Evolutionary conservation across 768 basidiomycete genomes (phyloP), one percentile per base, ranked within the genome.

Genomic region (Russula brevipes): DNA sequence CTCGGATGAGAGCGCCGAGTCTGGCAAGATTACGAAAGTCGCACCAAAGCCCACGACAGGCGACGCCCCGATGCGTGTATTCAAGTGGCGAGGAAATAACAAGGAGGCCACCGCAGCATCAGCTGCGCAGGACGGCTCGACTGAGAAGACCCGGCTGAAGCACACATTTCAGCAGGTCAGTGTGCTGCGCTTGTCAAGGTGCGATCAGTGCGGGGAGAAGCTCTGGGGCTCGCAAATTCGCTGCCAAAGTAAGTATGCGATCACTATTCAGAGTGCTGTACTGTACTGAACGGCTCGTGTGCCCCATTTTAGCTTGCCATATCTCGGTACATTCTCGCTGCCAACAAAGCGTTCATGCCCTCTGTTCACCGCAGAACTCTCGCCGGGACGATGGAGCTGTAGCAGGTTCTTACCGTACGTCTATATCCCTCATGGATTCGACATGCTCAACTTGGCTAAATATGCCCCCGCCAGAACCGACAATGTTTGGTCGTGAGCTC

Each of bases 211-310:
- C 72, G 88, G 87, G 39, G 97, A 98, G 72, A 99, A 98, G 79
- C 86, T 98, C 86, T 99, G 95, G 94, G 96, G 96, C 7, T 85
- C 94, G n/a, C 94, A 95, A 71, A 80, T 91, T 57, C 87, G 91
- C 38, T 99, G 97, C 72, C 83, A 87, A 67, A 80, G 96, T 94
- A 71, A 72, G 92, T 80, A 10, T 19, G 33, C 5, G 30, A 36
- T 9, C 39, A 47, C 45, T 30, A 1, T 16, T 11, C 52, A 30
- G 6, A n/a, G 44, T 38, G 24, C 41, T 38, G 53, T n/a, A 50
- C 41, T 38, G 53, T n/a, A 50, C 36, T 41, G 5, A 58, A 41
- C 4, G 4, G 50, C 12, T 6, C 10, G 16, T n/a, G 24, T 35
- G 8, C 8, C 9, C 8, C 35, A 24, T 47, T 19, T 16, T 66